Percentiles rank a stretch among this genome's conserved stretches.
Conservation (phyloP, 768 basidiomycete species). For the Mrakia blollopis region DNA sequence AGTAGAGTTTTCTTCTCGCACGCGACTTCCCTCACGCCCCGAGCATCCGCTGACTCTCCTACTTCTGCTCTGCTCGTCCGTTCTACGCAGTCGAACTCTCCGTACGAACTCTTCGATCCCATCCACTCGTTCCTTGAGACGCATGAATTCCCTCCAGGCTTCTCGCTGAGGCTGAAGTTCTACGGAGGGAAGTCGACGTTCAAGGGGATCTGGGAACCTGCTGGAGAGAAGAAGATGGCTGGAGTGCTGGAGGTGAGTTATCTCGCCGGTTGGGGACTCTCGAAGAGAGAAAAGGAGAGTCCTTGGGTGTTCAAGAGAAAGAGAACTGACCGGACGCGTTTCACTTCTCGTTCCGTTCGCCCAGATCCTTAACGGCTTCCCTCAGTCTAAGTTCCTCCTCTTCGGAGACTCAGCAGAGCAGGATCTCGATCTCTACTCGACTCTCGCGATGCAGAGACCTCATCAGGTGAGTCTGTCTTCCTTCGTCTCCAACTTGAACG, state of each 20-base stretch:
- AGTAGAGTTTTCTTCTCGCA: too few species aligned
- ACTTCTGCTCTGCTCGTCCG: not conserved
- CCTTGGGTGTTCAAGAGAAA: not conserved
- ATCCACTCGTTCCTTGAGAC: conserved; percentile 27
- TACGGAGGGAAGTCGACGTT: conserved; percentile 71
- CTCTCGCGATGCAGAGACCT: conserved; percentile 61
- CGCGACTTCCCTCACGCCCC: too few species aligned
- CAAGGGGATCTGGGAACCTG: conserved; percentile 74
- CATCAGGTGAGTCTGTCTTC: conserved; percentile 40
- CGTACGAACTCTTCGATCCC: conserved; percentile 33
- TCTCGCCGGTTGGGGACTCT: conserved; percentile 30
- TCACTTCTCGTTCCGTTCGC: not conserved
- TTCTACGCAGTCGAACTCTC: conserved; percentile 32
- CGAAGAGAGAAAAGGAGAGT: not conserved
- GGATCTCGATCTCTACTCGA: conserved; percentile 83
- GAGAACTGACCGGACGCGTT: not conserved
- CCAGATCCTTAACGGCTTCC: conserved; percentile 62
- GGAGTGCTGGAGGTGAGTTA: conserved; percentile 62
- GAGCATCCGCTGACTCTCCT: not conserved
- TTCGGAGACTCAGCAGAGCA: conserved; percentile 93
- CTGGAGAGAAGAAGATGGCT: conserved; percentile 68
- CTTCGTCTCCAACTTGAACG: not conserved
- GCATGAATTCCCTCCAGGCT: conserved; percentile 27
- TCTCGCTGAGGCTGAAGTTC: conserved; percentile 73
- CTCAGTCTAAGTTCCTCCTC: conserved; percentile 68